Conservation (phyloP, 257 asterid species). For the Dorcoceras hygrometricum region DNA sequence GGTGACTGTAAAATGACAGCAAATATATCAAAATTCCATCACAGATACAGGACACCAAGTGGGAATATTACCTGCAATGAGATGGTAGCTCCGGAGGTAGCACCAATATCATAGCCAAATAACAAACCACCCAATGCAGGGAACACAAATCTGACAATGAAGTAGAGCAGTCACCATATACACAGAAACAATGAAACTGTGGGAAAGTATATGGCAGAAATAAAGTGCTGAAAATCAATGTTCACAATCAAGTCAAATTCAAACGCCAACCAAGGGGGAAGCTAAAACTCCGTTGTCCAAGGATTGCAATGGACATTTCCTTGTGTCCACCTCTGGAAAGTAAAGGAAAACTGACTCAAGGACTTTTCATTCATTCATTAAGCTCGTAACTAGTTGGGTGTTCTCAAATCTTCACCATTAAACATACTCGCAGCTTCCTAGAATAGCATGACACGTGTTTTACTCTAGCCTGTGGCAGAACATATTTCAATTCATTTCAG, state of each 20-base stretch:
- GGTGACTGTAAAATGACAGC: conserved; percentile 59
- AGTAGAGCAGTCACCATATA: conserved; percentile 18
- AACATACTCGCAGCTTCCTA: not conserved
- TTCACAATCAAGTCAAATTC: conserved; percentile 3
- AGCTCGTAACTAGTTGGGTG: conserved; percentile 1
- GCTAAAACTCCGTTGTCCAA: not conserved
- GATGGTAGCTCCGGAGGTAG: conserved; percentile 94
- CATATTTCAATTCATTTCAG: not conserved
- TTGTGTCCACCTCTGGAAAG: not conserved
- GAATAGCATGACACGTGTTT: not conserved
- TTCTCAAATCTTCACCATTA: not conserved
- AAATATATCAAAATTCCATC: not conserved
- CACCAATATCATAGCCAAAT: conserved; percentile 97
- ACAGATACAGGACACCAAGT: conserved; percentile 14
- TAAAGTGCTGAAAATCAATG: not conserved
- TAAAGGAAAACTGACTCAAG: not conserved
- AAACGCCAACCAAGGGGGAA: not conserved
- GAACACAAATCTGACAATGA: conserved; percentile 66
- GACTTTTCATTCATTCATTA: not conserved
- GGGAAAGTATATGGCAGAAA: not conserved
- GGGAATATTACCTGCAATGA: conserved; percentile 68
- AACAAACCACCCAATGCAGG: conserved; percentile 94
- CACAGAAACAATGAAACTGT: not conserved
- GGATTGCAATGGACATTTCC: not conserved
- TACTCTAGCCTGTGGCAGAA: not conserved